Conservation (phyloP, 2,329 filamentous ascomycete genomes). For the Phyllosticta citriasiana region DNA sequence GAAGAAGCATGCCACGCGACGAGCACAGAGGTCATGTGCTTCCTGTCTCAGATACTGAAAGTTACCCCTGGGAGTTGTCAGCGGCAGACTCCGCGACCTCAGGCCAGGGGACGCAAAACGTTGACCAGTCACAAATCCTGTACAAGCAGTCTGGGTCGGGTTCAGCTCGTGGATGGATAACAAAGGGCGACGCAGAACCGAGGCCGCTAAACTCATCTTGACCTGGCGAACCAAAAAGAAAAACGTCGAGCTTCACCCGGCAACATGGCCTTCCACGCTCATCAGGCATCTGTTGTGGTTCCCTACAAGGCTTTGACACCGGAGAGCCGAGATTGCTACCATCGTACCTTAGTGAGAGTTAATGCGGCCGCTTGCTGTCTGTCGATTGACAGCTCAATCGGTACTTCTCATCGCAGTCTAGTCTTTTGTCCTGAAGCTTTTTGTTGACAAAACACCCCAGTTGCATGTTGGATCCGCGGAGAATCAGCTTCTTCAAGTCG, state of each 20-base stretch:
- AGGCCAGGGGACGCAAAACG: not conserved
- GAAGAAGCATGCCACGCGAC: too few species aligned
- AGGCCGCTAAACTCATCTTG: not conserved
- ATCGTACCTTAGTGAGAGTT: not conserved
- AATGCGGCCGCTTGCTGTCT: not conserved
- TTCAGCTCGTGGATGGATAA: not conserved
- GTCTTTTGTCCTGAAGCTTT: not conserved
- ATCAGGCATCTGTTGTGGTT: not conserved
- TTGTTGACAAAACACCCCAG: not conserved
- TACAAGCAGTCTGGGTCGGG: not conserved
- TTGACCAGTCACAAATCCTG: not conserved
- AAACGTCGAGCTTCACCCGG: not conserved
- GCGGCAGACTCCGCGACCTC: not conserved
- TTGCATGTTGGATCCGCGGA: not conserved
- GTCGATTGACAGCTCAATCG: not conserved
- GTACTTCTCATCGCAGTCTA: not conserved
- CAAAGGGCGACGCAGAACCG: not conserved
- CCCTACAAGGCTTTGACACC: not conserved
- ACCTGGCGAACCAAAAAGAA: not conserved
- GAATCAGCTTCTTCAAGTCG: not conserved
- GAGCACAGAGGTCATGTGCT: too few species aligned
- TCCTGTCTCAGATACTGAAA: too few species aligned
- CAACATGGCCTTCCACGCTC: not conserved
- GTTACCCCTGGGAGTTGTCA: too few species aligned
- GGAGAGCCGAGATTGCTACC: not conserved